These are phyloP conservation scores for Vitis cinerea DNA, from an alignment of 164 flowering plant species.

Conservation along the genomic window DNA sequence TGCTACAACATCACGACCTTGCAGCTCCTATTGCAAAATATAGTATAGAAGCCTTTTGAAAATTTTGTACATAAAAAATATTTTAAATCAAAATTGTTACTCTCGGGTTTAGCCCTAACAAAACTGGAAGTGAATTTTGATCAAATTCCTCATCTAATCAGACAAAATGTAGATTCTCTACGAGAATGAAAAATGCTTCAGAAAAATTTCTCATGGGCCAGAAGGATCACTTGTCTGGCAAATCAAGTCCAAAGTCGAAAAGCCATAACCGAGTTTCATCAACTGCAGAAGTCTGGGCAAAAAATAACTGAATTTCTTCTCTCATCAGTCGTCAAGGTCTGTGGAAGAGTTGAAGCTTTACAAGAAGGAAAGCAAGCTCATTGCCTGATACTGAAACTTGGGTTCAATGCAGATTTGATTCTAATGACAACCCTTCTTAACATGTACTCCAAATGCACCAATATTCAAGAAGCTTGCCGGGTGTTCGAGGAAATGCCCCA, in stretches of 20 bases:
- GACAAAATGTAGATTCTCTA: no score
- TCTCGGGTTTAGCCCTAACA: no score
- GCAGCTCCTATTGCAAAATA: no score
- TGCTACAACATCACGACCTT: no score
- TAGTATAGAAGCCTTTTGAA: no score
- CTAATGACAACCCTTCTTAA: conserved; percentile 41
- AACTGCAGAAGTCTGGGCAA: conserved; percentile 18
- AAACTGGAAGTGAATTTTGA: no score
- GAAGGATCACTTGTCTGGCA: conserved; percentile 10
- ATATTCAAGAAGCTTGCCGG: conserved; percentile 23
- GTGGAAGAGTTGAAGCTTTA: conserved; percentile 27
- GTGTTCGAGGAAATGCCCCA: conserved; percentile 40
- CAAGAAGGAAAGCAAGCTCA: conserved; percentile 40
- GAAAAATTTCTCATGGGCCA: conserved; percentile 16
- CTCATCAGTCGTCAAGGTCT: conserved; percentile 25
- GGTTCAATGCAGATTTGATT: conserved; percentile 21
- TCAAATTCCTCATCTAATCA: no score
- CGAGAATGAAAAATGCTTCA: conserved; percentile 10
- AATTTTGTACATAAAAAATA: no score
- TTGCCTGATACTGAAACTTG: conserved; percentile 26
- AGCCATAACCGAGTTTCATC: conserved; percentile 24
- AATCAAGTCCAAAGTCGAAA: conserved; percentile 19
- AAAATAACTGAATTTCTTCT: conserved; percentile 23
- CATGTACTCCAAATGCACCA: conserved; percentile 34
- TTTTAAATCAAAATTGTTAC: no score